These are phyloP conservation scores for Hypoxylon sp. DNA, from an alignment of 2,329 filamentous ascomycete genomes.

Conservation along the genomic window DNA sequence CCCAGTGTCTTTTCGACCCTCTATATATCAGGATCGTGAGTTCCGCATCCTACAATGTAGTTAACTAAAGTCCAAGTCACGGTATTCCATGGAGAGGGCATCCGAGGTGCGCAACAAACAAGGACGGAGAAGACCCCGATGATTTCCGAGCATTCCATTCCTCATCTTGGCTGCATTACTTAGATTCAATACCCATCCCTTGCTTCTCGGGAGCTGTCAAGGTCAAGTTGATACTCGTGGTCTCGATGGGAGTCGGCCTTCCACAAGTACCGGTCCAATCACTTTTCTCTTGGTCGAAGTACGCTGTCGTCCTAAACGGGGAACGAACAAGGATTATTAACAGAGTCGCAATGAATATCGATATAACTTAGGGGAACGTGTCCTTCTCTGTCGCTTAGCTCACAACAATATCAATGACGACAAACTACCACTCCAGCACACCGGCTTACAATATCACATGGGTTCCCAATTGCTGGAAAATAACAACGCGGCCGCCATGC, in stretches of 20 bases:
- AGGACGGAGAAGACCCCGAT: neutral
- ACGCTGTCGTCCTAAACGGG: constrained; percentile 15
- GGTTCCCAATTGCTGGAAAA: constrained; percentile 29
- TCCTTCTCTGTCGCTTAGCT: constrained; percentile 25
- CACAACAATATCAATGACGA: constrained; percentile 21
- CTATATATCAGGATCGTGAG: constrained; percentile 27
- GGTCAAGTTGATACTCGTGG: constrained; percentile 2
- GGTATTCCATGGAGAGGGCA: neutral
- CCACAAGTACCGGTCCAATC: constrained; percentile 17
- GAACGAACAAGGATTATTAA: constrained; percentile 18
- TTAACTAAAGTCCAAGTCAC: constrained; percentile 22
- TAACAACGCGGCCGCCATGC: constrained; percentile 33
- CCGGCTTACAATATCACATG: constrained; percentile 41
- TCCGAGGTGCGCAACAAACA: neutral
- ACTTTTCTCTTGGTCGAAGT: constrained; percentile 26
- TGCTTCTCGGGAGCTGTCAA: constrained; percentile 4
- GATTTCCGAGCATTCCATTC: constrained; percentile 8
- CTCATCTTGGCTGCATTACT: constrained; percentile 1
- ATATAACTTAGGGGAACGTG: constrained; percentile 30
- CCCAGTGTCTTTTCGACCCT: constrained; percentile 16
- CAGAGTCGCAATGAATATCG: constrained; percentile 31
- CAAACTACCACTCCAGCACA: constrained; percentile 38
- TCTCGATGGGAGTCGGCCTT: constrained; percentile 10
- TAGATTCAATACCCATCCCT: constrained; percentile 11
- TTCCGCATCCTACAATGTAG: constrained; percentile 14